Evolutionary conservation across 495 filamentous ascomycete species (phyloP), one percentile per base, ranked within the genome.

Genomic region (Xylaria acuta): DNA sequence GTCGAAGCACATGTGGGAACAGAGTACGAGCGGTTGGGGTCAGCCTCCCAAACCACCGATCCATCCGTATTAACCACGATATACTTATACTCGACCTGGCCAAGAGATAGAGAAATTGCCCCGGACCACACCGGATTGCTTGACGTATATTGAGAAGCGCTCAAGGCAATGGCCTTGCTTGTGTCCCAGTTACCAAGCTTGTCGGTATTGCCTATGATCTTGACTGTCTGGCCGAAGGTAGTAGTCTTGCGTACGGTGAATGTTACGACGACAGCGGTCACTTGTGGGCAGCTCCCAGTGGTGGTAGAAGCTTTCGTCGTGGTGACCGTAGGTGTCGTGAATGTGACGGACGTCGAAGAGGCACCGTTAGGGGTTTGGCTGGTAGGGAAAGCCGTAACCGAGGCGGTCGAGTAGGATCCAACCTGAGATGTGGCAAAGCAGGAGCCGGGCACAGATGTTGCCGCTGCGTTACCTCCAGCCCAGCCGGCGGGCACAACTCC

Each of bases 41-140:
- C 89, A 40, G 84, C 82, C 79, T 93, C 90, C 91, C 91, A 93
- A 25, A 73, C 80, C 1, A 92, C 82, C 2, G 78, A 77, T 5
- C 89, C 87, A 76, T 89, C 84, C 3, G 80, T 77, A 60, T 84
- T 81, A 43, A 90, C 82, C 9, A 86, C 85, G 70, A 93, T 88
- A 74, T 88, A 94, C 81, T 93, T 94, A 76, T 93, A 93, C 78
- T 90, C 72, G 38, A 94, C 75, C 54, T 81, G 80, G 1, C 90
- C 90, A 0, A 85, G 85, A 0, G 85, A 77, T 3, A 93, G 73
- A 3, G 75, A 78, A 5, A 91, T 72, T 0, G 86, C 86, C 1
- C 78, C 86, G 56, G 69, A 84, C 91, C 91, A 93, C 12, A 90
- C 68, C 2, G 87, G 87, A 73, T 91, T 84, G 68, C 74, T 84